Evolutionary conservation across 169 alveolate genomes (phyloP).

Genomic region (Neospora caninum): DNA sequence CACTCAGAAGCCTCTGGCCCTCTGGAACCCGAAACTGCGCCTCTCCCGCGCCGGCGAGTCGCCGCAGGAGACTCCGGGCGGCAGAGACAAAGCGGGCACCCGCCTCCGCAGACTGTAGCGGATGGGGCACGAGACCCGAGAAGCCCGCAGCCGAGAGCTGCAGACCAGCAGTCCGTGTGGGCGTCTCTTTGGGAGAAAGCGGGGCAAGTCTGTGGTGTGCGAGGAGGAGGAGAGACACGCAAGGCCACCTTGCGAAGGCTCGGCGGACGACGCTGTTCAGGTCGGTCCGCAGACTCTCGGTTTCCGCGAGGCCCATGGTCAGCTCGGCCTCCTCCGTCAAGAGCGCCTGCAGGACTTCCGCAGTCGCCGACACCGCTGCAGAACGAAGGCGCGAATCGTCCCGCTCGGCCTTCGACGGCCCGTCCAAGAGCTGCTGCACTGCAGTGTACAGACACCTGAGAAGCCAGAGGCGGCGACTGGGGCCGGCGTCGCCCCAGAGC

Average conservation of each 20-base stretch:
- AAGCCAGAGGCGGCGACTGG: neutral
- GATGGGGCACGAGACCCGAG: too few relatives aligned
- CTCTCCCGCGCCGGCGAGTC: neutral
- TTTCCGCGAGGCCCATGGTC: neutral
- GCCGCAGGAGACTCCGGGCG: neutral
- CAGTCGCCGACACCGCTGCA: neutral
- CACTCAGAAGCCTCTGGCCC: neutral
- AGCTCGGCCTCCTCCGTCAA: neutral
- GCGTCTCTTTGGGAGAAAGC: neutral
- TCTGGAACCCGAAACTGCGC: neutral
- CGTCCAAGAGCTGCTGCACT: neutral
- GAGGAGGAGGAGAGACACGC: neutral
- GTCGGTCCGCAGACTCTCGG: neutral
- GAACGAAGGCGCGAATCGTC: neutral
- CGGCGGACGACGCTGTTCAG: neutral
- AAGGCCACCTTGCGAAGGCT: neutral
- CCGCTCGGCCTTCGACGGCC: neutral
- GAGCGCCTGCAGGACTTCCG: neutral
- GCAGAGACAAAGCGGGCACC: neutral
- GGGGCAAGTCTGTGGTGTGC: neutral
- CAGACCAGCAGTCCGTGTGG: neutral
- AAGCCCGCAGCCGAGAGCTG: too few relatives aligned
- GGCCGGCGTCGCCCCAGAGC: neutral
- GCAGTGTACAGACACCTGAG: conserved; percentile 24
- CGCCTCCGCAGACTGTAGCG: neutral